Base-by-base conservation (phyloP, 306 rosid species). In the Ormosia semicastrata region DNA sequence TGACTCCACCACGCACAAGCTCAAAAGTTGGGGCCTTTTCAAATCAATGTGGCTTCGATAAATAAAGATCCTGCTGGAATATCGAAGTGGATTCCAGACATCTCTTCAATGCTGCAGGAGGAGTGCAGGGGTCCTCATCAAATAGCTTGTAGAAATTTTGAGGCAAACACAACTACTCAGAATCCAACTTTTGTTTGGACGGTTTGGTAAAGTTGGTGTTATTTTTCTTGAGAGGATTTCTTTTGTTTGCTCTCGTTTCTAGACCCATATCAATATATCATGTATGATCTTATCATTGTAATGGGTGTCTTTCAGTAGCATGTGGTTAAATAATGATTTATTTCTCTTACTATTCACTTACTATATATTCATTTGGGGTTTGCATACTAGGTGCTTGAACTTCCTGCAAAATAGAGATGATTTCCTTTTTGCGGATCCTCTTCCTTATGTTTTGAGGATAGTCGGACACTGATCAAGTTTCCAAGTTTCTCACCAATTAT, bases 11-110 rank as follows among this genome's bases (percentile, higher is more conserved):
- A 77, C 14, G 57, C 77, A 78, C 75, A 80, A 24, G 54, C 44
- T 39, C 18, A 7, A 70, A 76, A 71, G 69, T 50, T 76, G 68
- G n/a, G 62, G 6, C 69, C 49, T 70, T 59, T 53, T 70, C 72
- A 76, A 68, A 68, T 76, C 81, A 75, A 36, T 9, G 47, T 75
- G 37, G 43, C 76, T 57, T 75, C 54, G 3, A 56, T 36, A 14
- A 82, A 81, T 66, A 65, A 76, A 76, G 67, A 70, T 77, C 68
- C 60, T 77, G 33, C 29, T 46, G 2, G 50, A 60, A 64, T 49
- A 54, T 80, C 73, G 40, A 83, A 83, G 70, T 83, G 86, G 86
- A 77, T 83, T 69, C 86, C 83, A 77, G 11, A 70, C 68, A 76
- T 18, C 49, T 52, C 59, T 44, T 41, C 65, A 33, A 57, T 66